Evolutionary conservation across 1,139 yeast species (phyloP).

Genomic region (Casaregolazyma suthepensis): DNA sequence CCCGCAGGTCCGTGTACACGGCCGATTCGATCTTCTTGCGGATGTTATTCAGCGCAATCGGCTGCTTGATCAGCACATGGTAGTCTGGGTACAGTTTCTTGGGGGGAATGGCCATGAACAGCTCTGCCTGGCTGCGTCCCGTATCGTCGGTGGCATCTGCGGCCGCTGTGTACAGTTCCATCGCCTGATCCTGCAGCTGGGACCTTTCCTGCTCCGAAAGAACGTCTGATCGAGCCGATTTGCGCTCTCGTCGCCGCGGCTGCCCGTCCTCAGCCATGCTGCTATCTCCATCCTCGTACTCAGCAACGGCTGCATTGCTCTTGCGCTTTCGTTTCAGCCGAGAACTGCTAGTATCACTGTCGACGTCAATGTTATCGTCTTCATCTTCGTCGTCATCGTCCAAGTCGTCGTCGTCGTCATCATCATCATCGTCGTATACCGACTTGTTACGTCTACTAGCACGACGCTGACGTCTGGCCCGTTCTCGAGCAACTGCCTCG

Average conservation of each 20-base stretch:
- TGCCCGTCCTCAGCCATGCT: too few species aligned
- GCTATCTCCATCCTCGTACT: constrained; percentile 4
- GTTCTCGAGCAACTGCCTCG: constrained; percentile 61
- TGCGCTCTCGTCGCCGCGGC: constrained; percentile 14
- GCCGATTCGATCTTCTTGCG: constrained; percentile 51
- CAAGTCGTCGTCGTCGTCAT: constrained; percentile 7
- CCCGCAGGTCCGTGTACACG: constrained; percentile 50
- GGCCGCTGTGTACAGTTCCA: constrained; percentile 21
- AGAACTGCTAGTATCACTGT: constrained; percentile 3
- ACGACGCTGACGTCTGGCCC: constrained; percentile 31
- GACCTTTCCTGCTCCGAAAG: constrained; percentile 22
- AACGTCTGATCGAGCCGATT: constrained; percentile 5
- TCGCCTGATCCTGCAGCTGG: constrained; percentile 21
- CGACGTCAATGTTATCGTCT: constrained; percentile 8
- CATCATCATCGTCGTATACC: constrained; percentile 11
- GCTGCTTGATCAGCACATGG: constrained; percentile 68
- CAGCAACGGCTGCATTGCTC: constrained; percentile 1
- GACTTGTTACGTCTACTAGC: constrained; percentile 10
- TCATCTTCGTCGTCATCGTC: constrained; percentile 5
- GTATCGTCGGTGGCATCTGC: constrained; percentile 19
- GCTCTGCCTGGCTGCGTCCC: constrained; percentile 39
- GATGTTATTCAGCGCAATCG: constrained; percentile 72
- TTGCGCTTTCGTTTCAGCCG: constrained; percentile 5
- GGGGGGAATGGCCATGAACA: constrained; percentile 64
- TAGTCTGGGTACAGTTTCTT: constrained; percentile 78